Conservation (phyloP, 352 stramenopile genomes). For the Phytophthora idaei region DNA sequence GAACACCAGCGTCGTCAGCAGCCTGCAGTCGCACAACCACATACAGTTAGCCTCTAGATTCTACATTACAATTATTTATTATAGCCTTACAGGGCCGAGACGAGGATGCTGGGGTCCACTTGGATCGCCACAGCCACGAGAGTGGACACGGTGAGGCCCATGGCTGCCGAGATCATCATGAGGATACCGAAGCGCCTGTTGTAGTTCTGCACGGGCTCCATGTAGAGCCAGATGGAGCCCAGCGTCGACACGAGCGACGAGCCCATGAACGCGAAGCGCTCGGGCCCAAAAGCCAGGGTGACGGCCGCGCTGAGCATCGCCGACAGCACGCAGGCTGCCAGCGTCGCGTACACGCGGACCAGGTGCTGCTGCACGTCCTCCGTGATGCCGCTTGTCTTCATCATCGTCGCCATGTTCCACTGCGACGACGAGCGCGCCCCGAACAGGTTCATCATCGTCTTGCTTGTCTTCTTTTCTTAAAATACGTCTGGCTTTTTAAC, state of each 20-base stretch:
- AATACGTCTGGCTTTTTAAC: not conserved
- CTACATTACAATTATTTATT: not conserved
- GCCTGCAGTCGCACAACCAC: conserved; percentile 22
- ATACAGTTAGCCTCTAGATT: conserved; percentile 1
- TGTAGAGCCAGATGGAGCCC: conserved; percentile 66
- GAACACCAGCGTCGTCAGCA: conserved; percentile 86
- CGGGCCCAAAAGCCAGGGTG: conserved; percentile 46
- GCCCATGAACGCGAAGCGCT: conserved; percentile 44
- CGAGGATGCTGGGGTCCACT: conserved; percentile 78
- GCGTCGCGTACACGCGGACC: conserved; percentile 73
- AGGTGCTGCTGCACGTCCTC: conserved; percentile 70
- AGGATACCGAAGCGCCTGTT: conserved; percentile 71
- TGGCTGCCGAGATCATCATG: conserved; percentile 65
- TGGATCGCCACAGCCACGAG: conserved; percentile 78
- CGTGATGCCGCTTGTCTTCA: conserved; percentile 78
- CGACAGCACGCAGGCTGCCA: conserved; percentile 62
- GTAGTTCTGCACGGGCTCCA: conserved; percentile 60
- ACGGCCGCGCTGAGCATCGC: conserved; percentile 48
- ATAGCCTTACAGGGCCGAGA: conserved; percentile 72
- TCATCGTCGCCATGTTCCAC: conserved; percentile 63
- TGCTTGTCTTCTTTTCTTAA: conserved; percentile 4
- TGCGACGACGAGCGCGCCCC: conserved; percentile 26
- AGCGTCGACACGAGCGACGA: conserved; percentile 57
- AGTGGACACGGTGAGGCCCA: conserved; percentile 73
- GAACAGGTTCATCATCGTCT: conserved; percentile 38